These are phyloP conservation scores for Kondoa malvinella DNA, from an alignment of 768 basidiomycete species.

Conservation along the genomic window DNA sequence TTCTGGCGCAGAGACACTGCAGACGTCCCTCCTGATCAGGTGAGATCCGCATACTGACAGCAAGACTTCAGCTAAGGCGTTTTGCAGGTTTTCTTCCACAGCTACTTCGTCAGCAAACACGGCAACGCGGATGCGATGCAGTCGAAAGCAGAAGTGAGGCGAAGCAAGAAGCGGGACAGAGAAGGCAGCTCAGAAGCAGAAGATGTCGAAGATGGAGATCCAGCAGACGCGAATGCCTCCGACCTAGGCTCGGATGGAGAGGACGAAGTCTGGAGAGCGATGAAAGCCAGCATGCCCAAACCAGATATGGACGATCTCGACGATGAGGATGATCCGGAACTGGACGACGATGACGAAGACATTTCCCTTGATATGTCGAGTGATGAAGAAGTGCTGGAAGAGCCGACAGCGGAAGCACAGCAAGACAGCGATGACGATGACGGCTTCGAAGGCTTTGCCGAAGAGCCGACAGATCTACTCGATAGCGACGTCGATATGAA, in stretches of 20 bases:
- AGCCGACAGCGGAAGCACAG: conserved; percentile 6
- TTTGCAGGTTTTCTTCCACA: conserved; percentile 68
- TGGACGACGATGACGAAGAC: conserved; percentile 16
- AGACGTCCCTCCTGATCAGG: conserved; percentile 64
- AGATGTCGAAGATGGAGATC: conserved; percentile 10
- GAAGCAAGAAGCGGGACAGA: conserved; percentile 19
- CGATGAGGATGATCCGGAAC: conserved; percentile 18
- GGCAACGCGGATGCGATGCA: conserved; percentile 36
- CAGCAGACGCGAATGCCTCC: conserved; percentile 9
- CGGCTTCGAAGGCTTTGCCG: conserved; percentile 4
- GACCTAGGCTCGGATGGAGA: conserved; percentile 1
- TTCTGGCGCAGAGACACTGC: conserved; percentile 54
- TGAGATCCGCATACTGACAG: background rate
- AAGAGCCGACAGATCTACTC: conserved; percentile 1
- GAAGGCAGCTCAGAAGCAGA: conserved; percentile 13
- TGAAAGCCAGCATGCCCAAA: conserved; percentile 12
- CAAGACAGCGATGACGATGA: conserved; percentile 15
- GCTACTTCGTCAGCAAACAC: conserved; percentile 61
- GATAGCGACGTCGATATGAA: conserved; percentile 18
- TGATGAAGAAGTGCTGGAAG: background rate
- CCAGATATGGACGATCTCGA: conserved; percentile 9
- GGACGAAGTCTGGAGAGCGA: conserved; percentile 9
- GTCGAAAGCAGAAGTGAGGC: conserved; percentile 15
- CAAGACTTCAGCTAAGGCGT: conserved; percentile 5
- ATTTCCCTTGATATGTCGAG: conserved; percentile 11